Conservation (phyloP, 148 eudicot species). For the Diospyros lotus region DNA sequence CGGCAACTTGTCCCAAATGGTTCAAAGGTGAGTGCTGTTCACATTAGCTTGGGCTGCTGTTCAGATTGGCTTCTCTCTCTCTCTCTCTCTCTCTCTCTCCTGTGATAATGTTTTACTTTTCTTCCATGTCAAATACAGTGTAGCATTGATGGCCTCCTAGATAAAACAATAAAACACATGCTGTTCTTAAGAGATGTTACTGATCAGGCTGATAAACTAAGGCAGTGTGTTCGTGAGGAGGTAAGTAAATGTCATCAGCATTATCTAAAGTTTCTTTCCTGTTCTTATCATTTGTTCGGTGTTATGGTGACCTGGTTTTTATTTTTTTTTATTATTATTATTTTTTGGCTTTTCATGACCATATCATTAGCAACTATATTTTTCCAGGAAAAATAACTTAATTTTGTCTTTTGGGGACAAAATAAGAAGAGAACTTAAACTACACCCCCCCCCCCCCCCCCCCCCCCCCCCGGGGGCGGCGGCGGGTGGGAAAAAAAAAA, state of each 20-base stretch:
- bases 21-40: slow-evolving; percentile 37
- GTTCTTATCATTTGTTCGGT: background rate
- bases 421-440: too few relatives aligned
- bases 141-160: slow-evolving; percentile 88
- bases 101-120: background rate
- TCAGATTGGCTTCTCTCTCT: background rate
- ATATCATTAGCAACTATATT: too few relatives aligned
- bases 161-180: slow-evolving; percentile 77
- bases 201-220: slow-evolving; percentile 67
- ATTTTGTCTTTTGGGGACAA: background rate
- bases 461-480: too few relatives aligned
- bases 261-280: background rate
- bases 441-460: too few relatives aligned
- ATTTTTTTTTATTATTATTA: too few relatives aligned
- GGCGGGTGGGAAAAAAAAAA: too few relatives aligned
- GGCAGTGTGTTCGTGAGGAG: slow-evolving; percentile 33
- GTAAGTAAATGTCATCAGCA: slow-evolving; percentile 23
- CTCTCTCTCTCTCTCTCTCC: background rate
- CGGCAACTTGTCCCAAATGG: slow-evolving; percentile 60
- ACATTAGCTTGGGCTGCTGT: background rate
- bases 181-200: slow-evolving; percentile 51
- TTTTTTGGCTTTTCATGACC: too few relatives aligned
- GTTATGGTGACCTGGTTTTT: background rate
- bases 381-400: background rate
- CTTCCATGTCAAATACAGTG: slow-evolving; percentile 41